Evolutionary conservation across 2,329 filamentous ascomycete species (phyloP).

Genomic region (Microdochium bolleyi): DNA sequence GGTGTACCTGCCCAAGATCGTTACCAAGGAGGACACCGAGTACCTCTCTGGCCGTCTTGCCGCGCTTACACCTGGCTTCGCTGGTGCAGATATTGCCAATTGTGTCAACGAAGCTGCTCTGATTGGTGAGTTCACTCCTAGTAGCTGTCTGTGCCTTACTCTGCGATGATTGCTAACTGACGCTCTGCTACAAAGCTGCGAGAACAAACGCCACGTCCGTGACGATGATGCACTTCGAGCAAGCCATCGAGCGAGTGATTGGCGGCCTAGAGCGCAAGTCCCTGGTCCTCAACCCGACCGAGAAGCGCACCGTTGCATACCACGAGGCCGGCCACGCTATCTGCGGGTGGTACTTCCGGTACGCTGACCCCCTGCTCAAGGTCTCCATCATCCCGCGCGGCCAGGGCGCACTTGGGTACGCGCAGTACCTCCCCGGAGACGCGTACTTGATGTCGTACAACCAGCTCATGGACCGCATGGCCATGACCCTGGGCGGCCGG

Average conservation of each 20-base stretch:
- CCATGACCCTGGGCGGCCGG: constrained; percentile 94
- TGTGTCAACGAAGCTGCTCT: constrained; percentile 96
- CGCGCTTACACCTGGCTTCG: constrained; percentile 91
- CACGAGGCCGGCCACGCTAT: constrained; percentile 98
- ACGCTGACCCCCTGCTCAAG: constrained; percentile 94
- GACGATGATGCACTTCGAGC: constrained; percentile 86
- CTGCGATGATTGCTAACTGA: constrained; percentile 27
- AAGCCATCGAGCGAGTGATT: constrained; percentile 94
- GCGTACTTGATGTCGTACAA: constrained; percentile 93
- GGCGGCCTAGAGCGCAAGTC: constrained; percentile 97
- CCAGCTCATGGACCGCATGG: constrained; percentile 98
- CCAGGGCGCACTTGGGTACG: constrained; percentile 87
- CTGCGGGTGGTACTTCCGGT: constrained; percentile 95
- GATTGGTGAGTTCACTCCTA: constrained; percentile 68
- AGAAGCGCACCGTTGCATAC: constrained; percentile 95
- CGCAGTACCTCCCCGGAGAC: constrained; percentile 92
- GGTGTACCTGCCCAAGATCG: constrained; percentile 90
- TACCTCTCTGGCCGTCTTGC: constrained; percentile 82
- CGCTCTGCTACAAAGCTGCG: constrained; percentile 52
- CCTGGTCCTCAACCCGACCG: constrained; percentile 81
- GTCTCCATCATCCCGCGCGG: constrained; percentile 97
- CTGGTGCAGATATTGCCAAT: constrained; percentile 96
- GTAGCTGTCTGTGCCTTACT: neutral
- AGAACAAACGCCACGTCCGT: constrained; percentile 74
- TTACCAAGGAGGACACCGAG: constrained; percentile 84